These are phyloP conservation scores for Cercis canadensis DNA, from an alignment of 306 rosid species.

Conservation along the genomic window DNA sequence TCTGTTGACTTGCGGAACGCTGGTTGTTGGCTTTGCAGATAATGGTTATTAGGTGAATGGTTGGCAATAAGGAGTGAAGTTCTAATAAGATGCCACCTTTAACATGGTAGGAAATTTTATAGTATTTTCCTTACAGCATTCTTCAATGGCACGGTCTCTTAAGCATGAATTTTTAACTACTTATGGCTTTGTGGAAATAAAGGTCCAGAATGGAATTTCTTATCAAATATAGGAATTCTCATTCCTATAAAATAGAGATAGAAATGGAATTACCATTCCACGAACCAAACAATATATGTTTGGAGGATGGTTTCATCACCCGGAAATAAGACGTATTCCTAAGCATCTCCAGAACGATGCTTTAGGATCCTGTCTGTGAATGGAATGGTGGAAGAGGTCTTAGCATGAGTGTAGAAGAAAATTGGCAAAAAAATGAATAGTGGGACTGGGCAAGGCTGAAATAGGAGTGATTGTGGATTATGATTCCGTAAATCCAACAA, in stretches of 20 bases:
- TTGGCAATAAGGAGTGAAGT: conserved; percentile 23
- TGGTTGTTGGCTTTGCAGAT: conserved; percentile 37
- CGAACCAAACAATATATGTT: neutral
- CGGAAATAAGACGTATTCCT: conserved; percentile 19
- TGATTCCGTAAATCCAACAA: conserved; percentile 18
- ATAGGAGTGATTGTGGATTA: conserved; percentile 4
- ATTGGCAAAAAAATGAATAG: neutral
- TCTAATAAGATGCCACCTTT: conserved; percentile 22
- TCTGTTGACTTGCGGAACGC: conserved; percentile 55
- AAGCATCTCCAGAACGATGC: neutral
- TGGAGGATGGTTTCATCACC: conserved; percentile 1
- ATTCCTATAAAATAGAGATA: too few species aligned
- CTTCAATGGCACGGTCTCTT: conserved; percentile 2
- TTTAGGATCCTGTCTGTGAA: too few species aligned
- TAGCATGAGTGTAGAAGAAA: conserved; percentile 7
- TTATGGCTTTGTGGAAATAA: neutral
- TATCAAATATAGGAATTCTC: too few species aligned
- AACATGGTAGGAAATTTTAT: neutral
- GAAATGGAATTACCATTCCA: too few species aligned
- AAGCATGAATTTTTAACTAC: neutral
- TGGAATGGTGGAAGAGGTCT: neutral
- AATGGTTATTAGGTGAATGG: conserved; percentile 33
- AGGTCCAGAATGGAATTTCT: too few species aligned
- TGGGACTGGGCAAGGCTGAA: conserved; percentile 1
- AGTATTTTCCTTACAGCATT: neutral